A percentile compares a stretch with the other conserved stretches of the same genome.
phyloP scores from a whole-genome alignment of 1,284 basidiomycete genomes.

The Ustilago hordei region DNA sequence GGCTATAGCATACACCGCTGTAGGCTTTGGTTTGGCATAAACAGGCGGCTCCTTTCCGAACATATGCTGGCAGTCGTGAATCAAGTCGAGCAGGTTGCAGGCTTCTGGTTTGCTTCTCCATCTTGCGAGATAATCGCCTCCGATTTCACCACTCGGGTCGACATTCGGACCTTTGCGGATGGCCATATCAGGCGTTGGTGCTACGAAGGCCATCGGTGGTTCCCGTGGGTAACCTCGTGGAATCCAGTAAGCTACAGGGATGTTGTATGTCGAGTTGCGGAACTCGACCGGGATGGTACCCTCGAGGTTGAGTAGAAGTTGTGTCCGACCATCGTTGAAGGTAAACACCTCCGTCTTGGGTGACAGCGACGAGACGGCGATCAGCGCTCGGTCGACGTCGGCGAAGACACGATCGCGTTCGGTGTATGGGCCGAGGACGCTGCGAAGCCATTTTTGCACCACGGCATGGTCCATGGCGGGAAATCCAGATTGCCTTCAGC shows the following conservation, averaged over 20 bases:
- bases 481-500: not conserved
- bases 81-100: constrained; percentile 77
- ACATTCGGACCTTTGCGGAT: constrained; percentile 81
- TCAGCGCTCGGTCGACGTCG: constrained; percentile 79
- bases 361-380: constrained; percentile 76
- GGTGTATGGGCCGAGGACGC: constrained; percentile 72
- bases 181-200: constrained; percentile 92
- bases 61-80: constrained; percentile 80
- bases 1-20: constrained; percentile 51
- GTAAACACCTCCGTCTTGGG: constrained; percentile 95
- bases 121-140: constrained; percentile 77
- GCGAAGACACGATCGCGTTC: constrained; percentile 74
- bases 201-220: constrained; percentile 91
- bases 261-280: constrained; percentile 85
- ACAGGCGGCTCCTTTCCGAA: constrained; percentile 90
- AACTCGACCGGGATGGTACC: constrained; percentile 90
- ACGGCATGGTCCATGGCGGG: constrained; percentile 61
- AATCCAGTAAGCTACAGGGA: constrained; percentile 88
- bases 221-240: constrained; percentile 70
- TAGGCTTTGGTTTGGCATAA: constrained; percentile 80
- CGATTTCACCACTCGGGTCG: constrained; percentile 84
- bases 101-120: constrained; percentile 91
- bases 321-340: constrained; percentile 92
- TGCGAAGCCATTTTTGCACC: constrained; percentile 64
- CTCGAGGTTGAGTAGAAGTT: constrained; percentile 87